Conservation (phyloP, 2,329 filamentous ascomycete species). For the Neodidymelliopsis sp. region DNA sequence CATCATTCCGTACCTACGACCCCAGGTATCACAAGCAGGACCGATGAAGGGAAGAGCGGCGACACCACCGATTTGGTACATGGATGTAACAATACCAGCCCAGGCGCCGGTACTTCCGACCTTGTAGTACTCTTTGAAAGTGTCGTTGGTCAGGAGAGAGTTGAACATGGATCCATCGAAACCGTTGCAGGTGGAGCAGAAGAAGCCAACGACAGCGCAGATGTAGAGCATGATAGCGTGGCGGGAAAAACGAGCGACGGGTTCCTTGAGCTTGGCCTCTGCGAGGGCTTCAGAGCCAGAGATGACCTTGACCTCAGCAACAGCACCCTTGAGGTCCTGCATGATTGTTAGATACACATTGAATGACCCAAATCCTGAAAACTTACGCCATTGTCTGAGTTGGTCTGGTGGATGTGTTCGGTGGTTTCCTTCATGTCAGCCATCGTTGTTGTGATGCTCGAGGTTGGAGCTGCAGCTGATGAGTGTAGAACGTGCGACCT, state of each 20-base stretch:
- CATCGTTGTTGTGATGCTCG: constrained; percentile 21
- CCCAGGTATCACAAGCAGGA: constrained; percentile 55
- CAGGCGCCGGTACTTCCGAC: constrained; percentile 52
- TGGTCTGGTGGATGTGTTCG: constrained; percentile 17
- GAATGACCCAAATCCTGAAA: background rate
- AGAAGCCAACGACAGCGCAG: constrained; percentile 46
- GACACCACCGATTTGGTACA: constrained; percentile 59
- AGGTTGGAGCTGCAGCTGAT: constrained; percentile 20
- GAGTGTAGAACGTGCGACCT: constrained; percentile 8
- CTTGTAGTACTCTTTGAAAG: constrained; percentile 54
- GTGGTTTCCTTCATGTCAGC: constrained; percentile 23
- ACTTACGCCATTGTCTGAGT: constrained; percentile 27
- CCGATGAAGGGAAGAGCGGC: constrained; percentile 57
- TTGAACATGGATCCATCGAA: constrained; percentile 66
- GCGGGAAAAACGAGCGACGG: constrained; percentile 41
- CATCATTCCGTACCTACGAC: constrained; percentile 57
- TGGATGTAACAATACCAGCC: constrained; percentile 55
- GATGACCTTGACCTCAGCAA: constrained; percentile 55
- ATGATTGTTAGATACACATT: background rate
- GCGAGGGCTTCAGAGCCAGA: constrained; percentile 62
- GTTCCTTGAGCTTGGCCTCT: constrained; percentile 63
- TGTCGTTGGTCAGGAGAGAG: constrained; percentile 56
- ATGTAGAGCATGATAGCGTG: constrained; percentile 33
- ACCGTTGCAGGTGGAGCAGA: constrained; percentile 63
- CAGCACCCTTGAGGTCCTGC: constrained; percentile 22